phyloP scores from a whole-genome alignment of 176 grass and related monocot genomes.

The Aegilops umbellulata region DNA sequence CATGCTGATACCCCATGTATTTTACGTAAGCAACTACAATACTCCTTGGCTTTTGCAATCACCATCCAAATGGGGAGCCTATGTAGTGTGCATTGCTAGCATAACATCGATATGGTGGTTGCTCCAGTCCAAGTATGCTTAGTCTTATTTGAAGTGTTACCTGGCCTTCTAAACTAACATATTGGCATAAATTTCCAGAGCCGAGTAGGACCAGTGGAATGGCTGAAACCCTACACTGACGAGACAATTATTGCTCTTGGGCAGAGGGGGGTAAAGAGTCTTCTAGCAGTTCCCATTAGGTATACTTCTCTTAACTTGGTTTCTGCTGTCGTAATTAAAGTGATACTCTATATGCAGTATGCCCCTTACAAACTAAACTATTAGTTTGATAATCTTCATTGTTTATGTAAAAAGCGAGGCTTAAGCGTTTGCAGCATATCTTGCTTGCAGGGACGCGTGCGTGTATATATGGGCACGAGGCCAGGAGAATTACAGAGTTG shows the following conservation, averaged over 20 bases:
- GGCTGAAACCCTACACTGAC: slow-evolving; percentile 95
- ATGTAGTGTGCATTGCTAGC: not conserved
- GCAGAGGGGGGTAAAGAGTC: slow-evolving; percentile 62
- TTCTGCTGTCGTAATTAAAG: slow-evolving; percentile 10
- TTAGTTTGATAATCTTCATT: not conserved
- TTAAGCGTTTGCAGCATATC: no score
- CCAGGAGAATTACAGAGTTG: no score
- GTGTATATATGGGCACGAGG: no score
- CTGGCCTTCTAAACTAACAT: not conserved
- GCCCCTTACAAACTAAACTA: not conserved
- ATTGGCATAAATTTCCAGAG: slow-evolving; percentile 59
- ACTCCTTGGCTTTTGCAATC: not conserved
- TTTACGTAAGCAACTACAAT: not conserved
- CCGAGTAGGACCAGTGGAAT: slow-evolving; percentile 90
- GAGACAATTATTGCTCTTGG: slow-evolving; percentile 98
- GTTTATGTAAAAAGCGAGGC: no score
- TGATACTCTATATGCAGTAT: not conserved
- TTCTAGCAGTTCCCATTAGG: slow-evolving; percentile 68
- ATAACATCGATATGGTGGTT: not conserved
- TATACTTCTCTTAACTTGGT: slow-evolving; percentile 22
- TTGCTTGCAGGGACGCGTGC: no score
- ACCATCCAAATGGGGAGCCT: not conserved
- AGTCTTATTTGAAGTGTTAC: not conserved
- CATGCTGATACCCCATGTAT: not conserved
- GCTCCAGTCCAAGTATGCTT: slow-evolving; percentile 5